Base-by-base conservation (phyloP, 148 eudicot species). In the Fallopia convolvulus region DNA sequence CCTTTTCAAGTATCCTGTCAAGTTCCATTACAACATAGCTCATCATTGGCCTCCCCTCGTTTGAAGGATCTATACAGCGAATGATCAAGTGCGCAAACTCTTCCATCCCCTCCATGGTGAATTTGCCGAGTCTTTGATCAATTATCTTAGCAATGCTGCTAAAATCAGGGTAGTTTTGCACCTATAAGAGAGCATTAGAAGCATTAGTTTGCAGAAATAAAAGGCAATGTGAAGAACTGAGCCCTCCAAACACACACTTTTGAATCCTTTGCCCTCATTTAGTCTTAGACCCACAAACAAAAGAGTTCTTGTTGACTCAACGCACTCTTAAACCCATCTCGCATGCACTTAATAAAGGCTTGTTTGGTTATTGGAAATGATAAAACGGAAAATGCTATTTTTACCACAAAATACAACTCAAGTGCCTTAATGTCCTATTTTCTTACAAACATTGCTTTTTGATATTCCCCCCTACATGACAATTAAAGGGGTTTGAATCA, bases 1-100 rank as follows among this genome's bases (percentile, higher is more conserved):
- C 98, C 84, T 92, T 92, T 76, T 92, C 97, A 53, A 94, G 91
- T 85, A 94, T 89, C 46, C 91, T 91, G 76, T 94, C 98, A 41
- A 92, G 91, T 76, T 94, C 98, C 26, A 79, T 81, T 8, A 86
- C 97, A 58, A 88, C 89, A 74, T 80, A 76, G 82, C 87, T 89
- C 86, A 94, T 88, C 36, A 84, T 80, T 0, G 93, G 91, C 47
- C 98, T 81, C 55, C 91, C 89, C 79, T 94, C 98, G 70, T 91
- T 88, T 0, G 98, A 92, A 61, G 90, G 84, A 75, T 90, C 93
- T 73, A 89, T 86, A 84, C 96, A 94, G 15, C 87, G 90, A 42
- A 86, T 79, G 42, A 87, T 87, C 88, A 94, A 76, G 79, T 83
- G 91, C 71, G 90, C 82, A 70, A 85, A 86, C 82, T 94, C 98